A percentile compares a stretch with the other conserved stretches of the same genome.
phyloP scores from a whole-genome alignment of 768 basidiomycete genomes.

The Rhizopogon rudus region DNA sequence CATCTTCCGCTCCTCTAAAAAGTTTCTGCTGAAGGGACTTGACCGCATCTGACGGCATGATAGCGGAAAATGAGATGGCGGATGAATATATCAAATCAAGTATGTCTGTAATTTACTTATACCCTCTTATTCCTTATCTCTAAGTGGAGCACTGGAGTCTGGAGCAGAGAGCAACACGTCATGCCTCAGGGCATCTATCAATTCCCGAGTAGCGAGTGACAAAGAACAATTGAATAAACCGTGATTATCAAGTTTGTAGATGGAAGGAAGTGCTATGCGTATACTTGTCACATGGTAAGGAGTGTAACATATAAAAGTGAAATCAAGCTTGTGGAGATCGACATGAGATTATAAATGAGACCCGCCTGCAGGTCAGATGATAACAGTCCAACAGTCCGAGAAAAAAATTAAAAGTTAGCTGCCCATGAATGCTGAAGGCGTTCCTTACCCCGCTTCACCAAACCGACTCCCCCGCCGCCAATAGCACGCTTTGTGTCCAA shows the following conservation, averaged over 20 bases:
- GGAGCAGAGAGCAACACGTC: no score
- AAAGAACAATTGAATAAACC: no score
- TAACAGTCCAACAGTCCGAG: slow-evolving; percentile 14
- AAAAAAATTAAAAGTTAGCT: slow-evolving; percentile 3
- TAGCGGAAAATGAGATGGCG: slow-evolving; percentile 7
- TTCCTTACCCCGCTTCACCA: slow-evolving; percentile 20
- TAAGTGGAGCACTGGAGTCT: no score
- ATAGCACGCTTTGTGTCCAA: slow-evolving; percentile 71
- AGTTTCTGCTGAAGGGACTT: slow-evolving; percentile 74
- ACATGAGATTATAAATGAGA: slow-evolving; percentile 11
- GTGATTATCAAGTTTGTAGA: slow-evolving; percentile 2
- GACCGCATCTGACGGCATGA: slow-evolving; percentile 40
- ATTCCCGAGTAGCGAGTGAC: no score
- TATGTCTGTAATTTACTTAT: slow-evolving; percentile 5
- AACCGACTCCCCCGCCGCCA: slow-evolving; percentile 54
- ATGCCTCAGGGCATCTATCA: no score
- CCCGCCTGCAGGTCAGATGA: slow-evolving; percentile 27
- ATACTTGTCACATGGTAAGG: no score
- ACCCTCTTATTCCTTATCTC: not conserved
- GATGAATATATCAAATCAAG: not conserved
- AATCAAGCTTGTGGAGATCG: slow-evolving; percentile 3
- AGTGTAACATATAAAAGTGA: slow-evolving; percentile 2
- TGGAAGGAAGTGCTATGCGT: not conserved
- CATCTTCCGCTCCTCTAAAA: slow-evolving; percentile 43
- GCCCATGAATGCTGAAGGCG: slow-evolving; percentile 1